These are phyloP conservation scores for Zygosaccharomyces bailii DNA, from an alignment of 805 yeast species.

Conservation along the genomic window DNA sequence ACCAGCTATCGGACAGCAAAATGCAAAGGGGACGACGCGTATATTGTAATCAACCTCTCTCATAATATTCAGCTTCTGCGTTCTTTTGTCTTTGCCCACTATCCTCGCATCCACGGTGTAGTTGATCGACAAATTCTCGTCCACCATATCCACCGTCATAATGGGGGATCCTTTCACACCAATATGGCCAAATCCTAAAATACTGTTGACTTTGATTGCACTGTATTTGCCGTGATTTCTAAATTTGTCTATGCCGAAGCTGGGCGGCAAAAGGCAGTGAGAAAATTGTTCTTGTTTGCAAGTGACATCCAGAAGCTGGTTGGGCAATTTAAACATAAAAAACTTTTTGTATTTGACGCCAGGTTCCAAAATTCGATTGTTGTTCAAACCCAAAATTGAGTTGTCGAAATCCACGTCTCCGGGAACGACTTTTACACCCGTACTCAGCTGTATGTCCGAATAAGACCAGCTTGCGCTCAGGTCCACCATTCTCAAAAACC, in stretches of 20 bases:
- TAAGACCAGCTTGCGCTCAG: slow-evolving; percentile 53
- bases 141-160: slow-evolving; percentile 48
- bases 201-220: slow-evolving; percentile 32
- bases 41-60: slow-evolving; percentile 37
- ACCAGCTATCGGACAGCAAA: slow-evolving; percentile 25
- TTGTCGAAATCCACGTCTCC: slow-evolving; percentile 49
- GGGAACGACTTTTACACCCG: slow-evolving; percentile 48
- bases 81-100: slow-evolving; percentile 43
- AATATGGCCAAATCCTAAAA: slow-evolving; percentile 49
- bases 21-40: slow-evolving; percentile 42
- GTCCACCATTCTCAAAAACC: slow-evolving; percentile 59
- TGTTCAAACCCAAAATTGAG: slow-evolving; percentile 46
- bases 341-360: slow-evolving; percentile 51
- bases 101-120: slow-evolving; percentile 56
- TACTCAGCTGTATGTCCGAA: slow-evolving; percentile 49
- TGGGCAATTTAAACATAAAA: slow-evolving; percentile 57
- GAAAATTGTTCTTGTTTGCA: slow-evolving; percentile 45
- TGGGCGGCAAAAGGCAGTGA: slow-evolving; percentile 42
- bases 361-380: slow-evolving; percentile 48
- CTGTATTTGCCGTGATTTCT: slow-evolving; percentile 34
- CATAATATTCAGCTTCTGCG: slow-evolving; percentile 33
- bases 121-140: slow-evolving; percentile 45
- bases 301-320: slow-evolving; percentile 48
- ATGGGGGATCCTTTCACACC: slow-evolving; percentile 53
- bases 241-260: slow-evolving; percentile 39